These are phyloP conservation scores for Colletotrichum tropicale DNA, from an alignment of 2,329 filamentous ascomycete genomes.

Conservation along the genomic window DNA sequence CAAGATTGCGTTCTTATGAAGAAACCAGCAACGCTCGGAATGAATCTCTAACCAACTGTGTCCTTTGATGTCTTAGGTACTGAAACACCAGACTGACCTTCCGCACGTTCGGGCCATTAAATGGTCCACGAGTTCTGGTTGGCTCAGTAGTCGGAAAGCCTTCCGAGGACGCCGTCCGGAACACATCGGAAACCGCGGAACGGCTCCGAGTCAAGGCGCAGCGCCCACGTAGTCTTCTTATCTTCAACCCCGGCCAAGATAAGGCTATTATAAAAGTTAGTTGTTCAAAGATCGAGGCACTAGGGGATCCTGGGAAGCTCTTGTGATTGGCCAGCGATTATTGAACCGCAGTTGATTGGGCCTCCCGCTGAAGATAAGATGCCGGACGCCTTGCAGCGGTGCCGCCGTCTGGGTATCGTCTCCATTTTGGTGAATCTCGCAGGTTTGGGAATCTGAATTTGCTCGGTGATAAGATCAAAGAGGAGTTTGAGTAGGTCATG, in stretches of 20 bases:
- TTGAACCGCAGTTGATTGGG: background rate
- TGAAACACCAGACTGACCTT: background rate
- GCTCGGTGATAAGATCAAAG: background rate
- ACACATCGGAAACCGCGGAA: background rate
- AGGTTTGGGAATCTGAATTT: background rate
- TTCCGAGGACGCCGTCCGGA: background rate
- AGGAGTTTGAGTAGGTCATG: background rate
- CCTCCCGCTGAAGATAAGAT: background rate
- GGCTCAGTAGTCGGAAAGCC: background rate
- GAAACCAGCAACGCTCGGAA: background rate
- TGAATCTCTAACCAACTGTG: background rate
- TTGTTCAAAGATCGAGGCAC: background rate
- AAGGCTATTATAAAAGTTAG: background rate
- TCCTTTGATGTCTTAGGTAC: background rate
- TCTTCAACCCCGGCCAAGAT: constrained; percentile 9
- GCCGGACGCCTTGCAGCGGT: background rate
- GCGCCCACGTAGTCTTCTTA: background rate
- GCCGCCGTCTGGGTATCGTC: background rate
- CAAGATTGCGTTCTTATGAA: background rate
- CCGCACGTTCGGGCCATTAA: background rate
- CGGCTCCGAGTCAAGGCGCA: background rate
- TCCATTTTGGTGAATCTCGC: background rate
- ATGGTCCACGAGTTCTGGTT: background rate
- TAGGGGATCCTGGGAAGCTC: background rate
- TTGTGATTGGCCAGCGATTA: constrained; percentile 5